Base-by-base conservation (phyloP, 2,329 filamentous ascomycete genomes). In the Calcarisporium arbuscula region DNA sequence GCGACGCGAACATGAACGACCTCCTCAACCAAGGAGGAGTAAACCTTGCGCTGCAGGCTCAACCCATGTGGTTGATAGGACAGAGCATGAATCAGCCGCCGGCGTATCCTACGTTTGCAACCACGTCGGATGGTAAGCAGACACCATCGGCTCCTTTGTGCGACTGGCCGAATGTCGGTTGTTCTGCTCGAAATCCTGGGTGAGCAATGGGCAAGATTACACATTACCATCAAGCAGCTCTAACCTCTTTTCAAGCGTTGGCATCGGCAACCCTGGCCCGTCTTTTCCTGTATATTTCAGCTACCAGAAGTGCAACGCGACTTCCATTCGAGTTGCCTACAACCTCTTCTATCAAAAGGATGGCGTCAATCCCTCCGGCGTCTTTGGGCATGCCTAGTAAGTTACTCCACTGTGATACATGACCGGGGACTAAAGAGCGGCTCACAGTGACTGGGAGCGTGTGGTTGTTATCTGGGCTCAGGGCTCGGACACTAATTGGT, bases 71-170 rank as follows among this genome's bases (percentile, higher is more conserved):
- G 39, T 56, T 58, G 43, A 57, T 58, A 31, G 51, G 51, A 19
- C 51, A 57, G 37, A 48, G 54, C 22, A 35, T 51, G 36, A 46
- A 49, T 14, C 35, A 47, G 6, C 49, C 47, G 4, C 52, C 68
- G 10, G 69, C 68, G 52, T 64, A 70, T 49, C 68, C 70, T 36
- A 74, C 70, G 37, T 64, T 66, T 45, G 70, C 69, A 26, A 57
- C 70, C 25, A 56, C 70, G 19, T 54, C 39, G 12, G 57, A 67
- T 17, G 44, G 69, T 14, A 54, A 65, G 27, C 67, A 73, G 48
- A 61, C 60, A 5, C 48, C 55, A 1, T 44, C 54, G 0, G 58
- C 52, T 3, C 35, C 46, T 8, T 58, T 65, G 23, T 67, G 63
- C 40, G 45, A 52, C 21, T 65, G 58, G 39, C 62, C 61, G 7